phyloP scores from a whole-genome alignment of 2,329 filamentous ascomycete species.

The Blumeria hordei region DNA sequence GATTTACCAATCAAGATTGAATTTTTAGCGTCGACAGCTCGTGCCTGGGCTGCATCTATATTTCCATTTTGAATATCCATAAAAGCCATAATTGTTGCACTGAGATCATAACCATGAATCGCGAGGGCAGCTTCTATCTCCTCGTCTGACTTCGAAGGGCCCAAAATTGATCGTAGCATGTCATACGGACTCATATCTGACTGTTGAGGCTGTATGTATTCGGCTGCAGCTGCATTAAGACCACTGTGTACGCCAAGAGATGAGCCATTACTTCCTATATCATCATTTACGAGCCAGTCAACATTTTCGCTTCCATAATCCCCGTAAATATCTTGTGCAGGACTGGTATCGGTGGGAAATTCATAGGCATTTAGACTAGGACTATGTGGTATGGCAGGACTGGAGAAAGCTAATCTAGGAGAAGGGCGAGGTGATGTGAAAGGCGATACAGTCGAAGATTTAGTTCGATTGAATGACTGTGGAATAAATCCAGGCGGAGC shows the following conservation, averaged over 20 bases:
- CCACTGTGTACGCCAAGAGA: conserved; percentile 46
- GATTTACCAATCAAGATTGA: conserved; percentile 71
- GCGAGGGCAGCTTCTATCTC: conserved; percentile 86
- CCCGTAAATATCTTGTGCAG: conserved; percentile 65
- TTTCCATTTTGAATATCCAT: conserved; percentile 47
- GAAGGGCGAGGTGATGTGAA: conserved; percentile 88
- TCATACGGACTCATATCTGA: conserved; percentile 93
- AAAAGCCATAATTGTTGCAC: conserved; percentile 69
- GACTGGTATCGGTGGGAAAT: conserved; percentile 61
- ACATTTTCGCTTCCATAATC: conserved; percentile 87
- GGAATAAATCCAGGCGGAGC: conserved; percentile 66
- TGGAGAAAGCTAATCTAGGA: conserved; percentile 70
- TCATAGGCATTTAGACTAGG: conserved; percentile 88
- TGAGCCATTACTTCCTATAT: conserved; percentile 56
- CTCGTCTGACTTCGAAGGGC: conserved; percentile 71
- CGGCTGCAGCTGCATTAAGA: conserved; percentile 57
- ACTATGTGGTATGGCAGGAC: conserved; percentile 77
- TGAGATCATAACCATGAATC: conserved; percentile 75
- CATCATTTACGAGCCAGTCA: conserved; percentile 83
- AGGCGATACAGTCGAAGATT: conserved; percentile 60
- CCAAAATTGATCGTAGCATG: conserved; percentile 84
- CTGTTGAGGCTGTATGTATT: conserved; percentile 46
- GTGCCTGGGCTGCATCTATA: conserved; percentile 20
- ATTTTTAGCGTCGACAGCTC: conserved; percentile 32
- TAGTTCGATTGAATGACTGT: conserved; percentile 51